A percentile compares a stretch with the other conserved stretches of the same genome.
Evolutionary conservation across 2,329 filamentous ascomycete genomes (phyloP).

Genomic region (Paradendryphiella salina): DNA sequence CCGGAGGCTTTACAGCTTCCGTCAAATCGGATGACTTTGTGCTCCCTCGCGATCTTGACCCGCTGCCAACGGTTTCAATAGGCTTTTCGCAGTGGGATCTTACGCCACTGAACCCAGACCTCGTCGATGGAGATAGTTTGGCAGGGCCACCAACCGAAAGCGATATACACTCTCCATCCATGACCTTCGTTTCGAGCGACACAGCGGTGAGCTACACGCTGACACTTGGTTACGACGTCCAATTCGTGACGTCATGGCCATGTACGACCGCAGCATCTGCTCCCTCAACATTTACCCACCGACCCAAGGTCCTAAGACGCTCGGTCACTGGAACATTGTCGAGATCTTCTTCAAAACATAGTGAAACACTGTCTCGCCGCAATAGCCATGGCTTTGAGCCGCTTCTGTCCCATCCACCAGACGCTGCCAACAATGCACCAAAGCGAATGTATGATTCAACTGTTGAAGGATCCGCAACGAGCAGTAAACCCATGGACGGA

Average conservation of each 20-base stretch:
- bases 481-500: constrained; percentile 30
- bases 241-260: constrained; percentile 59
- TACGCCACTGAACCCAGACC: constrained; percentile 26
- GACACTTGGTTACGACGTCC: constrained; percentile 55
- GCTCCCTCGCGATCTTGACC: constrained; percentile 42
- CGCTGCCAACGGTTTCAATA: constrained; percentile 21
- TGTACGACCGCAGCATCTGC: constrained; percentile 52
- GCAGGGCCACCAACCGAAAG: constrained; percentile 19
- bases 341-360: constrained; percentile 41
- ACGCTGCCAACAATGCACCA: constrained; percentile 32
- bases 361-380: constrained; percentile 32
- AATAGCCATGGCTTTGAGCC: constrained; percentile 45
- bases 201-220: constrained; percentile 23
- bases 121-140: constrained; percentile 29
- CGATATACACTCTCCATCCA: constrained; percentile 33
- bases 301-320: constrained; percentile 31
- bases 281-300: constrained; percentile 17
- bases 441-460: constrained; percentile 32
- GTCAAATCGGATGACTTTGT: constrained; percentile 45
- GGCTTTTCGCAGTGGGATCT: constrained; percentile 37
- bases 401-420: constrained; percentile 41
- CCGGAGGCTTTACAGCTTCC: constrained; percentile 19
- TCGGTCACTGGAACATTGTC: constrained; percentile 31
- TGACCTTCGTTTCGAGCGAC: constrained; percentile 42
- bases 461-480: constrained; percentile 5